Percentiles rank a stretch among this genome's conserved stretches.
phyloP scores from a whole-genome alignment of 1,284 basidiomycete genomes.

The Puccinia sorghi region DNA sequence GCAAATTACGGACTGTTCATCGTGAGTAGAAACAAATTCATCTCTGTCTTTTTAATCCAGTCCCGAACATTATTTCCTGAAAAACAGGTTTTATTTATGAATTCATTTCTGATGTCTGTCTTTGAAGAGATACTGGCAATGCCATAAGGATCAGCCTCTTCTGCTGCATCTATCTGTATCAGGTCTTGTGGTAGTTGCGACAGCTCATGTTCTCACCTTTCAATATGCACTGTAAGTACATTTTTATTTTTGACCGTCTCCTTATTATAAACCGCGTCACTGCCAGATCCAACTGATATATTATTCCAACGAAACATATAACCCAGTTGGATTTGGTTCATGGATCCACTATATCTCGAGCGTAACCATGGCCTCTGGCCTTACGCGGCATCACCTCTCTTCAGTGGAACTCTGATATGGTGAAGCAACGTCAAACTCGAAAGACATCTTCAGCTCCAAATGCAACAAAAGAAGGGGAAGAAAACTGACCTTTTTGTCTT shows the following conservation, averaged over 20 bases:
- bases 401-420: slow-evolving; percentile 32
- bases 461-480: neutral
- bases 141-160: slow-evolving; percentile 18
- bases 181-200: neutral
- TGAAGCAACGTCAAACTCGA: neutral
- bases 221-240: slow-evolving; percentile 33
- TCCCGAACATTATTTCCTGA: too few relatives aligned
- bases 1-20: slow-evolving; percentile 28
- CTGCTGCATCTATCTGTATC: slow-evolving; percentile 13
- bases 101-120: neutral
- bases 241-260: neutral
- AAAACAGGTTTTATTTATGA: too few relatives aligned
- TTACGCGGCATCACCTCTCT: slow-evolving; percentile 33
- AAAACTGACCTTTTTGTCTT: too few relatives aligned
- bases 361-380: slow-evolving; percentile 8
- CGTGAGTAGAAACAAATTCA: neutral
- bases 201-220: neutral
- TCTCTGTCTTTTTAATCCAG: neutral
- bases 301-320: neutral
- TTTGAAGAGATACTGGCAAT: slow-evolving; percentile 20
- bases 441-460: neutral
- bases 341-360: slow-evolving; percentile 13
- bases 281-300: neutral
- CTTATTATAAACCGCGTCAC: too few relatives aligned
- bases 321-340: slow-evolving; percentile 30